phyloP scores from a whole-genome alignment of 2,329 filamentous ascomycete genomes.

The Exutisphaerella laricina region DNA sequence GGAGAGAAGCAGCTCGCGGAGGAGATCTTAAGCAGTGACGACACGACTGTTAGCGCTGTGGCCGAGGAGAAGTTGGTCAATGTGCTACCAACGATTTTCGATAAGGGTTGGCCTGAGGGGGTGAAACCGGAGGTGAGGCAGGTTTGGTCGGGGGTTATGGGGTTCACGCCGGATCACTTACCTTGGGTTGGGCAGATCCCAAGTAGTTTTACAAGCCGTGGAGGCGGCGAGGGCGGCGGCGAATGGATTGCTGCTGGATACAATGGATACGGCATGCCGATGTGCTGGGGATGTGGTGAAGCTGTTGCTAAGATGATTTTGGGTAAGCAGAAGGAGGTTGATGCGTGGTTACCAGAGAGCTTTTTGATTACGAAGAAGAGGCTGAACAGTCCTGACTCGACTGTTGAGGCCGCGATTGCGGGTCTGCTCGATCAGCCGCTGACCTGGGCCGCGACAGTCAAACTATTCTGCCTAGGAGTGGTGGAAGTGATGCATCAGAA shows the following conservation, averaged over 20 bases:
- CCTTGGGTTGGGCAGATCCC: constrained; percentile 17
- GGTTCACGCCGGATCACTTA: constrained; percentile 15
- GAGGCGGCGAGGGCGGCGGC: constrained; percentile 11
- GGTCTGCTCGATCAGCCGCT: constrained; percentile 11
- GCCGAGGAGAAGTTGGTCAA: constrained; percentile 10
- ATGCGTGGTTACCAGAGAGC: constrained; percentile 13
- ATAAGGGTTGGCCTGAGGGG: constrained; percentile 11
- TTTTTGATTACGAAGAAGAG: constrained; percentile 15
- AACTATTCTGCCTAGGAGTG: background rate
- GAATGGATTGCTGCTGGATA: constrained; percentile 22
- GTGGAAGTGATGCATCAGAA: background rate
- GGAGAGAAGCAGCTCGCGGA: constrained; percentile 13
- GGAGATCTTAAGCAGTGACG: constrained; percentile 16
- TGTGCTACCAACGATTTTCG: constrained; percentile 15
- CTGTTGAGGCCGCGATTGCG: constrained; percentile 13
- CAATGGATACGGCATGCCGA: constrained; percentile 22
- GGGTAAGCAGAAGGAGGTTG: constrained; percentile 10
- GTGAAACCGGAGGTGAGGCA: constrained; percentile 11
- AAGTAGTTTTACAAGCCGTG: constrained; percentile 2
- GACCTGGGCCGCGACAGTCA: constrained; percentile 2
- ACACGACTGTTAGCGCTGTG: constrained; percentile 11
- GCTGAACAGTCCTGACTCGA: constrained; percentile 11
- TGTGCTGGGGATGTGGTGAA: constrained; percentile 21
- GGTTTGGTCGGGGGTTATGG: constrained; percentile 18
- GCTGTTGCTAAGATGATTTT: constrained; percentile 23